Conservation (phyloP, 2,329 filamentous ascomycete species). For the Fusarium verrucosum region DNA sequence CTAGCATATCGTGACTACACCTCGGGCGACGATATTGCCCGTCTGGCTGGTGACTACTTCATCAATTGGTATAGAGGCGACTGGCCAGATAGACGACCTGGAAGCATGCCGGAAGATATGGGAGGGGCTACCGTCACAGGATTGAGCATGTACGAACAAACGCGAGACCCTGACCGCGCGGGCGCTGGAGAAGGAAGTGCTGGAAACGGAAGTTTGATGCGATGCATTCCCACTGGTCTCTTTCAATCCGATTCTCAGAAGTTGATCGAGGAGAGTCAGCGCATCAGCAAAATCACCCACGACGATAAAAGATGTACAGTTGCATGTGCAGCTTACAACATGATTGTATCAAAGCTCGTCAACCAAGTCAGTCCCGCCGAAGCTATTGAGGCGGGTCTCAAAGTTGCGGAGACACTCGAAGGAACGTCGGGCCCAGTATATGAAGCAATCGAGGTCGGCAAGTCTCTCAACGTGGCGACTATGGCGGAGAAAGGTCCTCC, state of each 20-base stretch:
- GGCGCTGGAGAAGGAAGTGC: constrained; percentile 53
- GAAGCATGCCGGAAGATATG: constrained; percentile 50
- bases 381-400: constrained; percentile 46
- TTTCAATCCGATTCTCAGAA: constrained; percentile 47
- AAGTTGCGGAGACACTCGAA: constrained; percentile 39
- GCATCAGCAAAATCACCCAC: constrained; percentile 54
- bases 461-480: constrained; percentile 34
- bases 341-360: constrained; percentile 49
- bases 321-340: constrained; percentile 54
- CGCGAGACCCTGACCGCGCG: constrained; percentile 30
- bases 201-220: constrained; percentile 60
- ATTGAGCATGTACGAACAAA: constrained; percentile 44
- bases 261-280: constrained; percentile 47
- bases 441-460: constrained; percentile 45
- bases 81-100: constrained; percentile 53
- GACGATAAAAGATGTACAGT: constrained; percentile 49
- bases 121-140: constrained; percentile 53
- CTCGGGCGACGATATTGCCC: constrained; percentile 44
- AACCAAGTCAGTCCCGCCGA: constrained; percentile 32
- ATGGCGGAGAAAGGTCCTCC: constrained; percentile 49
- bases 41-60: constrained; percentile 51
- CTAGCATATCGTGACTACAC: constrained; percentile 52
- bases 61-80: constrained; percentile 54
- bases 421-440: constrained; percentile 27
- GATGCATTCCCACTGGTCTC: constrained; percentile 57